Conservation (phyloP, 768 basidiomycete genomes). For the Rhizopogon salebrosus region DNA sequence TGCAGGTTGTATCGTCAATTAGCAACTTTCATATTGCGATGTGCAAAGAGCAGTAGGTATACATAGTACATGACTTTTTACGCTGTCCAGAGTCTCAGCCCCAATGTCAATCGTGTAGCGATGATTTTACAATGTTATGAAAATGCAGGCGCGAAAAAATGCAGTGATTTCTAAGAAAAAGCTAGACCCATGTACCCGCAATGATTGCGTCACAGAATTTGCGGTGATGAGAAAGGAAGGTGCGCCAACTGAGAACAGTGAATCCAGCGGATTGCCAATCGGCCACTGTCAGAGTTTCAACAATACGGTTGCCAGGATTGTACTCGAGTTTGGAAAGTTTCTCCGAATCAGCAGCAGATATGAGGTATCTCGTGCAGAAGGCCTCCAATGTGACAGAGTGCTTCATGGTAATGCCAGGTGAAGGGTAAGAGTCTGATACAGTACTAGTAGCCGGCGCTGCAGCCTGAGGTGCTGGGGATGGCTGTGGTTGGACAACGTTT, state of each 20-base stretch:
- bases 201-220: constrained; percentile 1
- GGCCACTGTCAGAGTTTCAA: not conserved
- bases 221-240: not conserved
- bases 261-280: not conserved
- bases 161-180: not conserved
- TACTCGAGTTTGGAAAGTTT: constrained; percentile 1
- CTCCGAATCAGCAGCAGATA: not conserved
- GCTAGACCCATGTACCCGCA: not conserved
- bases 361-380: not conserved
- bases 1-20: not conserved
- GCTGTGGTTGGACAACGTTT: not conserved
- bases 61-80: too few relatives aligned
- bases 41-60: too few relatives aligned
- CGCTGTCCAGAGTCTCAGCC: too few relatives aligned
- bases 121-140: too few relatives aligned
- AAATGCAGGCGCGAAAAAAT: too few relatives aligned
- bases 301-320: not conserved
- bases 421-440: not conserved
- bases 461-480: not conserved
- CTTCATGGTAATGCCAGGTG: not conserved
- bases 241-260: not conserved
- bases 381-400: not conserved
- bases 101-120: too few relatives aligned
- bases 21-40: too few relatives aligned
- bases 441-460: not conserved